phyloP scores from a whole-genome alignment of 352 stramenopile species.

The Thalassiosira livingstoniorum region DNA sequence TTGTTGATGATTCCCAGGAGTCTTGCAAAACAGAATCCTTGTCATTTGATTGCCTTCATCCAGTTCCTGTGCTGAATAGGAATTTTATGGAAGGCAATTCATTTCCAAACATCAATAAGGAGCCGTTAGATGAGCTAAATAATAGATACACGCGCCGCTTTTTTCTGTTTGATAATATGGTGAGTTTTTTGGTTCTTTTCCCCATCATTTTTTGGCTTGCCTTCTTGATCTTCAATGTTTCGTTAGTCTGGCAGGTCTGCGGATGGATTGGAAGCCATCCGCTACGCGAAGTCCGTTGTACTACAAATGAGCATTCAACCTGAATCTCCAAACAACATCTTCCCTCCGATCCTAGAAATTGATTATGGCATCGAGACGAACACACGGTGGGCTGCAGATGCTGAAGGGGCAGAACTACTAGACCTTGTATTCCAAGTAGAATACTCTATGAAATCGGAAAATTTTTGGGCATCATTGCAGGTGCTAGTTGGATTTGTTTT shows the following conservation, averaged over 20 bases:
- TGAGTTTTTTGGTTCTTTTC: conserved; percentile 22
- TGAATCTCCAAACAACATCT: conserved; percentile 77
- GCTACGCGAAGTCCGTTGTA: conserved; percentile 86
- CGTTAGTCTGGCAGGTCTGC: conserved; percentile 47
- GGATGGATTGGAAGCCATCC: conserved; percentile 76
- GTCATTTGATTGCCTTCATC: conserved; percentile 78
- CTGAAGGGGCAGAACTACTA: conserved; percentile 11
- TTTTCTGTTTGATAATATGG: conserved; percentile 89
- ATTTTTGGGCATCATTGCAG: conserved; percentile 88
- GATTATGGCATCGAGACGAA: conserved; percentile 81
- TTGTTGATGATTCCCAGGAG: conserved; percentile 89
- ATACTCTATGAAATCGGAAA: conserved; percentile 88
- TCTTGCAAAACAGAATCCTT: conserved; percentile 29
- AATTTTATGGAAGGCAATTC: conserved; percentile 87
- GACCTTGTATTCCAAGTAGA: conserved; percentile 87
- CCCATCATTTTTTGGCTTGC: conserved; percentile 14
- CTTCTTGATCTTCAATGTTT: too few species aligned
- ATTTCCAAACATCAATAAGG: conserved; percentile 88
- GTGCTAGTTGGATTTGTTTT: conserved; percentile 85
- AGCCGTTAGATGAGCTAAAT: conserved; percentile 79
- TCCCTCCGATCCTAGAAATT: conserved; percentile 87
- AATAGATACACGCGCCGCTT: conserved; percentile 92
- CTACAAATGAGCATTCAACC: conserved; percentile 83
- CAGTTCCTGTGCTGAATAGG: conserved; percentile 89
- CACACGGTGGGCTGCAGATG: conserved; percentile 6